Evolutionary conservation across 495 filamentous ascomycete species (phyloP), one percentile per base, ranked within the genome.

Genomic region (Neurospora africana): DNA sequence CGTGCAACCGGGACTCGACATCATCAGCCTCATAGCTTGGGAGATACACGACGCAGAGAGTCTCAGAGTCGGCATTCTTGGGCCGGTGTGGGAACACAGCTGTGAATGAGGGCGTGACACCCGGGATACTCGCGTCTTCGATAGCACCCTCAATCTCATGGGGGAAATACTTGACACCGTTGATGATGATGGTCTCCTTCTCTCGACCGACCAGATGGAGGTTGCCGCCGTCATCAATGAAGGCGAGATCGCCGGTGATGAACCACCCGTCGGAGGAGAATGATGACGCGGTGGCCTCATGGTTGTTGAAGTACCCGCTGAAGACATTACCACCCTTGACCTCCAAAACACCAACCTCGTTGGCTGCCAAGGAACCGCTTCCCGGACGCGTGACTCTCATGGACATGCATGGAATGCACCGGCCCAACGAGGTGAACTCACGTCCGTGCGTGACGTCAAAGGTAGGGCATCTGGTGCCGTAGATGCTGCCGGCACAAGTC

Each of bases 181-280:
- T 88, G 77, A 88, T 82, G 69, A 79, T 89, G 76, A 90, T 86
- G 27, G 88, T 79, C 70, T 89, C 88, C 78, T 89, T 89, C 73
- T 82, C 82, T 30, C 88, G 82, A 17, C 88, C 88, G 17, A 82
- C 85, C 41, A 90, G 81, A 72, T 82, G 81, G 33, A 89, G 80
- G 69, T 87, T 85, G 27, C 86, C 86, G 10, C 85, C 76, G 9
- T 70, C 67, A 76, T 87, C 86, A 19, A 87, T 71, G 40, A 79
- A 79, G 6, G 74, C 89, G 37, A 83, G 81, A 72, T 92, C 91
- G 1, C 90, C 90, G 2, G 90, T 92, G 53, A 85, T 84, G 80
- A 92, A 91, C 86, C 88, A 93, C 3, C 89, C 89, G 71, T 92
- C 90, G 0, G 61, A 19, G 2, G 87, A 88, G 68, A 91, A 87